Conservation (phyloP, 805 yeast genomes). For the Starmerella khaoyaiensis region DNA sequence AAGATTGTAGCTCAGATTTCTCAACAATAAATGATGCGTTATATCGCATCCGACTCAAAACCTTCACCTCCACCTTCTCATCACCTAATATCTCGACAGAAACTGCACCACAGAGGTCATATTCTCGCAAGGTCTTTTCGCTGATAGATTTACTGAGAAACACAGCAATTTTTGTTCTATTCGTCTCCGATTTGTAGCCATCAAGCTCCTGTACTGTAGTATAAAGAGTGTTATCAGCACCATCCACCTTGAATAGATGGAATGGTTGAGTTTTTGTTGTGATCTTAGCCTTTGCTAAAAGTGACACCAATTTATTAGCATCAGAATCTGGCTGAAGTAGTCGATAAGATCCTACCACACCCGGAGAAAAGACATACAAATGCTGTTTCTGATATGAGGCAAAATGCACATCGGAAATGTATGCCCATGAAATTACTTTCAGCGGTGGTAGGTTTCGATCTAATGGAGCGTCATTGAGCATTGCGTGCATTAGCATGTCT, state of each 20-base stretch:
- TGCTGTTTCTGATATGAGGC: constrained; percentile 16
- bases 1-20: constrained; percentile 28
- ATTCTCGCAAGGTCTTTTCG: constrained; percentile 27
- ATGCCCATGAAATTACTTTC: constrained; percentile 55
- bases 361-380: constrained; percentile 17
- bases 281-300: constrained; percentile 55
- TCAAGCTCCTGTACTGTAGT: constrained; percentile 30
- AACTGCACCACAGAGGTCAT: constrained; percentile 34
- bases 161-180: constrained; percentile 48
- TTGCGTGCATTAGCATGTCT: constrained; percentile 78
- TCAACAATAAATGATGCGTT: constrained; percentile 22
- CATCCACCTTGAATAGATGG: constrained; percentile 54
- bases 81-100: constrained; percentile 33
- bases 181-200: constrained; percentile 26
- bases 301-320: constrained; percentile 38
- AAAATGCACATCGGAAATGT: constrained; percentile 38
- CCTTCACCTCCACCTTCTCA: constrained; percentile 19
- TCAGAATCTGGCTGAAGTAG: constrained; percentile 21
- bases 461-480: constrained; percentile 73
- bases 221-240: constrained; percentile 22
- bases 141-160: constrained; percentile 41
- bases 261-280: constrained; percentile 72
- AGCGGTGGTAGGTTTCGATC: constrained; percentile 45
- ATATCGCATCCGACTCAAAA: constrained; percentile 22
- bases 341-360: constrained; percentile 18